Evolutionary conservation across 805 yeast species (phyloP).

Genomic region (Isabelozyma heimii): DNA sequence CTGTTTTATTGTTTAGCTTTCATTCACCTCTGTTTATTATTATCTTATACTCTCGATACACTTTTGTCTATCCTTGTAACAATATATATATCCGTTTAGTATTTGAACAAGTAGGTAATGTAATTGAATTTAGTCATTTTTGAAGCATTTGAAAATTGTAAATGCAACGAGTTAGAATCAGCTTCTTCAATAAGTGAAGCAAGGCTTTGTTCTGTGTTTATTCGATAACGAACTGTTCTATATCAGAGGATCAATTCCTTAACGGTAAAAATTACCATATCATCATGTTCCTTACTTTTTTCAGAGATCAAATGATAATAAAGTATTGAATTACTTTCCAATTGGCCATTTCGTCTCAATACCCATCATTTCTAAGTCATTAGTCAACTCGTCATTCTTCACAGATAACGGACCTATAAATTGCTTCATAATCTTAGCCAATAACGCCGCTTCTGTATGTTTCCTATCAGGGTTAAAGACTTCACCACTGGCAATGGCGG

Average conservation of each 20-base stretch:
- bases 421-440: conserved; percentile 43
- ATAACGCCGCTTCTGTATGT: conserved; percentile 33
- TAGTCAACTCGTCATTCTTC: conserved; percentile 27
- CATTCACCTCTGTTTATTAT: not conserved
- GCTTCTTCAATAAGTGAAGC: no score
- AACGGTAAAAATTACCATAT: no score
- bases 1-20: conserved; percentile 1
- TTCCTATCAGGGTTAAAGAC: conserved; percentile 8
- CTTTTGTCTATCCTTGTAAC: not conserved
- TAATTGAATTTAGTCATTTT: no score
- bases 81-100: no score
- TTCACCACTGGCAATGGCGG: conserved; percentile 7
- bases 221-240: no score
- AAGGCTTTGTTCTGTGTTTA: no score
- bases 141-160: no score
- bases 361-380: conserved; percentile 37
- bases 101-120: no score
- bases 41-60: not conserved
- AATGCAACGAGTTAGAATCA: no score
- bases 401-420: conserved; percentile 39
- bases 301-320: not conserved
- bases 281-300: not conserved
- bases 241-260: no score
- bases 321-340: conserved; percentile 3
- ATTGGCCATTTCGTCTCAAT: conserved; percentile 36